These are phyloP conservation scores for Stachybotrys chlorohalonatus DNA, from an alignment of 2,329 filamentous ascomycete species.

Conservation along the genomic window DNA sequence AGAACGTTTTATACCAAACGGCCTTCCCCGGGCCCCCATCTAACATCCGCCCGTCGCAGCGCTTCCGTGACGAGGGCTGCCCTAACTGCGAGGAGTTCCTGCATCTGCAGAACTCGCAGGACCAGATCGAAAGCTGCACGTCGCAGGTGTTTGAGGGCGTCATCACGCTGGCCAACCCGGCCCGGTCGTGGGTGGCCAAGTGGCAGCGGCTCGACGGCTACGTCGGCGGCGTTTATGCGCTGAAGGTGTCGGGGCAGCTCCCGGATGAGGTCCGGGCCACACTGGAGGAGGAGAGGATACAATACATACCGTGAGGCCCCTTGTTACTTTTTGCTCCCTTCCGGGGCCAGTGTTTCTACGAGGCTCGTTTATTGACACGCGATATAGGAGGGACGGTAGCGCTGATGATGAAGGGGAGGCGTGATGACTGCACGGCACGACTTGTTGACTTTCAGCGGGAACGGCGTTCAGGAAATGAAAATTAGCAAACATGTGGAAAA, in stretches of 20 bases:
- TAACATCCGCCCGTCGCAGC: conserved; percentile 34
- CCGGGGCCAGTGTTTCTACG: background rate
- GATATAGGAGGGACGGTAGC: conserved; percentile 37
- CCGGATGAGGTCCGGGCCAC: conserved; percentile 54
- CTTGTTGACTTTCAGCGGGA: background rate
- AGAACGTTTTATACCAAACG: background rate
- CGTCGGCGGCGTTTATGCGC: conserved; percentile 82
- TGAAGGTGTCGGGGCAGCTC: conserved; percentile 81
- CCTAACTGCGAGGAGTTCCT: conserved; percentile 96
- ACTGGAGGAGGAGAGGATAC: conserved; percentile 55
- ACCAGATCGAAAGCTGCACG: conserved; percentile 85
- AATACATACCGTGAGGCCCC: conserved; percentile 55
- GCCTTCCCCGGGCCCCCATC: conserved; percentile 1
- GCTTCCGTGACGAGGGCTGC: conserved; percentile 80
- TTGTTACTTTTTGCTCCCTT: conserved; percentile 20
- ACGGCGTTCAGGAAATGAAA: conserved; percentile 1
- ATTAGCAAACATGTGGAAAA: too few species aligned
- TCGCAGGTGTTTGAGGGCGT: conserved; percentile 93
- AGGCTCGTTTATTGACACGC: background rate
- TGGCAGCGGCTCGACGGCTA: conserved; percentile 91
- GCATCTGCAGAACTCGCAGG: conserved; percentile 66
- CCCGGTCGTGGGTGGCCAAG: conserved; percentile 85
- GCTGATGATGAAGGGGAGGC: conserved; percentile 28
- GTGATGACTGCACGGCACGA: background rate
- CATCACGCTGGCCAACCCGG: conserved; percentile 76